Conservation (phyloP, 225 moss, liverwort and hornwort genomes). For the Marchantia paleacea region DNA sequence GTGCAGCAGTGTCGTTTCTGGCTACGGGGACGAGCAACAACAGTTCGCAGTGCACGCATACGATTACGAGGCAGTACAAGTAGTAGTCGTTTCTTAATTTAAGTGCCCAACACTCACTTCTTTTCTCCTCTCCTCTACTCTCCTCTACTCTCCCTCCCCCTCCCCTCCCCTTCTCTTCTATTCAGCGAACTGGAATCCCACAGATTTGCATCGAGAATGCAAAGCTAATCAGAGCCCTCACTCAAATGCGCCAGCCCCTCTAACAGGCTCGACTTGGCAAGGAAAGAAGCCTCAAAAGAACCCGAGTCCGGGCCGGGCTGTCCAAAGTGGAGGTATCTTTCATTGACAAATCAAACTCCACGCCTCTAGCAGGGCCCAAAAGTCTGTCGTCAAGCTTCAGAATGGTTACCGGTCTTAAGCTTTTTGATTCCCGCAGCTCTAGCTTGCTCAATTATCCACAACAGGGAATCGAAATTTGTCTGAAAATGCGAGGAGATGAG, state of each 20-base stretch:
- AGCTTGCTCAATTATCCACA: background rate
- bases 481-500: too few relatives aligned
- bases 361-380: background rate
- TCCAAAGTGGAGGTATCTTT: background rate
- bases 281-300: background rate
- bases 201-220: background rate
- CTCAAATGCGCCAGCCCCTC: background rate
- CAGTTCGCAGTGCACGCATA: background rate
- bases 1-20: background rate
- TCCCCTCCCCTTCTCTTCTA: background rate
- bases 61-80: background rate
- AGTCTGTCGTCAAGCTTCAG: background rate
- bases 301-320: background rate
- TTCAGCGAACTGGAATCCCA: background rate
- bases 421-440: background rate
- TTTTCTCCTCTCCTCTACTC: too few relatives aligned
- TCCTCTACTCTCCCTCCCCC: too few relatives aligned
- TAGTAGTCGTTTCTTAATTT: background rate
- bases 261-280: background rate
- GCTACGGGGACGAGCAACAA: background rate
- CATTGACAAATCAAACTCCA: background rate
- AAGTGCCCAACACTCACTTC: background rate
- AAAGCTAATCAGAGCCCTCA: background rate
- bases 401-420: background rate
- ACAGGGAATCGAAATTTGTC: background rate